Percentiles rank a stretch among this genome's conserved stretches.
These are phyloP conservation scores for Pichia sp. DNA, from an alignment of 1,139 yeast genomes.

Conservation along the genomic window DNA sequence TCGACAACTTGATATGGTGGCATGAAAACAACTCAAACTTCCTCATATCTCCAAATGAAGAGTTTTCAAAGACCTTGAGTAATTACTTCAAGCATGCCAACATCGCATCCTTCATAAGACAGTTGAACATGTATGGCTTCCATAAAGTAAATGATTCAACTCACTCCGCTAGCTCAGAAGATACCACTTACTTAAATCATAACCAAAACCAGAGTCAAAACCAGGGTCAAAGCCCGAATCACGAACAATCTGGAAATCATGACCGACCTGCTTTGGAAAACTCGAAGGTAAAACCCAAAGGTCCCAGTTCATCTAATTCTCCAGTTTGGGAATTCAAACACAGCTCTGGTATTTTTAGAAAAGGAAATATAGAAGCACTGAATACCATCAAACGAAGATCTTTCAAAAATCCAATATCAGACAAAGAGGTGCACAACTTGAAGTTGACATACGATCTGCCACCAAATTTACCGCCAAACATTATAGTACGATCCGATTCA, in stretches of 20 bases:
- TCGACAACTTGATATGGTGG: constrained; percentile 73
- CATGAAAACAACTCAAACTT: constrained; percentile 52
- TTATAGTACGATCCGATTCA: neutral
- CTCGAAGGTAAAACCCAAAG: neutral
- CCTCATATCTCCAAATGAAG: constrained; percentile 61
- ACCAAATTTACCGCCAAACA: neutral
- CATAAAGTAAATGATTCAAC: constrained; percentile 49
- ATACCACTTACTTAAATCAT: neutral
- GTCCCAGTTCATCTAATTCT: neutral
- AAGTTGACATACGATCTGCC: constrained; percentile 21
- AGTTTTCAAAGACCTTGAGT: constrained; percentile 58
- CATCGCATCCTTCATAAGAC: constrained; percentile 67
- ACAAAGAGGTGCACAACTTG: constrained; percentile 27
- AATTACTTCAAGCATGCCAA: constrained; percentile 76
- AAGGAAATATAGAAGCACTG: constrained; percentile 66
- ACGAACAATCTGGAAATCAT: neutral
- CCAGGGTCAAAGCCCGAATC: neutral
- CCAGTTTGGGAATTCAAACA: constrained; percentile 83
- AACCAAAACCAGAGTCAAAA: neutral
- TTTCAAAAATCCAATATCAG: constrained; percentile 25
- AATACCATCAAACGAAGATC: constrained; percentile 65
- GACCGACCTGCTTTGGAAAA: neutral
- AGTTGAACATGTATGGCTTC: constrained; percentile 74
- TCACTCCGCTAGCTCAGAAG: neutral
- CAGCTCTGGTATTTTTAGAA: constrained; percentile 68